These are phyloP conservation scores for Hymenoscyphus occultus DNA, from an alignment of 2,329 filamentous ascomycete genomes.

Conservation along the genomic window DNA sequence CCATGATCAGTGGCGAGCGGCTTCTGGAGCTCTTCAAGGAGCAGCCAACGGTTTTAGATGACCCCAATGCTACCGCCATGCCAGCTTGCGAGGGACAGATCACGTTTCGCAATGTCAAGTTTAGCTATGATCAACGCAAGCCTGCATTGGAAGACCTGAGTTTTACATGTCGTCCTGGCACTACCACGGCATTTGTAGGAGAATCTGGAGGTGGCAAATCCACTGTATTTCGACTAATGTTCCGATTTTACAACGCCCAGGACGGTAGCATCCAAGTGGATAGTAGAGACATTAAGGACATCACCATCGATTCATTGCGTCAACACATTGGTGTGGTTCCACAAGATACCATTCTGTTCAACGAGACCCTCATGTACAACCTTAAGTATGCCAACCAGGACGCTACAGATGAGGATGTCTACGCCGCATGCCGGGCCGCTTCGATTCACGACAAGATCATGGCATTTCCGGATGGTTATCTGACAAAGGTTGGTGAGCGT, in stretches of 20 bases:
- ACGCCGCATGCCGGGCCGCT: slow-evolving; percentile 76
- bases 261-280: slow-evolving; percentile 82
- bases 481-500: slow-evolving; percentile 87
- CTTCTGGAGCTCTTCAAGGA: slow-evolving; percentile 96
- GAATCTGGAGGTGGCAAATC: slow-evolving; percentile 97
- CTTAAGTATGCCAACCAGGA: slow-evolving; percentile 81
- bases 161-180: slow-evolving; percentile 84
- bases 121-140: slow-evolving; percentile 84
- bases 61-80: slow-evolving; percentile 60
- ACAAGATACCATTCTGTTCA: slow-evolving; percentile 94
- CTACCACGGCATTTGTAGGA: slow-evolving; percentile 91
- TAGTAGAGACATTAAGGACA: slow-evolving; percentile 75
- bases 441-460: slow-evolving; percentile 93
- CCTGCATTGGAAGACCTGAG: slow-evolving; percentile 79
- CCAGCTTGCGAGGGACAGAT: slow-evolving; percentile 75
- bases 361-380: slow-evolving; percentile 94
- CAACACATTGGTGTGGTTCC: slow-evolving; percentile 92
- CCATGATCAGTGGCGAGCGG: slow-evolving; percentile 95
- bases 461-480: slow-evolving; percentile 81
- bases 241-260: slow-evolving; percentile 89
- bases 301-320: slow-evolving; percentile 92
- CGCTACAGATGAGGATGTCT: slow-evolving; percentile 78
- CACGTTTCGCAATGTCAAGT: slow-evolving; percentile 82
- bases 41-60: slow-evolving; percentile 84
- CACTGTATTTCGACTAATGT: slow-evolving; percentile 91